These are phyloP conservation scores for Peronosclerospora sorghi DNA, from an alignment of 352 stramenopile genomes.

Conservation along the genomic window DNA sequence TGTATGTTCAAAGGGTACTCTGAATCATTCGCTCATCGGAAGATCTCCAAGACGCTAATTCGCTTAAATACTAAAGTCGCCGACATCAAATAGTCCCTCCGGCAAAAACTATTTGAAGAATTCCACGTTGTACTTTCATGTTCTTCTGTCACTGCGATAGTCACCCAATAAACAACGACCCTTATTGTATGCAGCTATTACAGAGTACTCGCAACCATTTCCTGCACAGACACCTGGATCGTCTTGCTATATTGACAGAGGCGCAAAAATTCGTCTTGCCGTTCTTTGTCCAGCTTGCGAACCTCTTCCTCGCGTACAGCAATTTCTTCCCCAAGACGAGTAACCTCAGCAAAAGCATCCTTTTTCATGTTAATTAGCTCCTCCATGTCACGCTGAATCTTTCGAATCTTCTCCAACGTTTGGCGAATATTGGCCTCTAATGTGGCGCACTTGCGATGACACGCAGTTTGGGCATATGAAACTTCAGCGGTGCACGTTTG, in stretches of 20 bases:
- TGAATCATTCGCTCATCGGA: too few relatives aligned
- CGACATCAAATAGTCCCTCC: too few relatives aligned
- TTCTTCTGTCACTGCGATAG: too few relatives aligned
- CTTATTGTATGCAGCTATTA: not conserved
- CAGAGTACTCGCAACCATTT: slow-evolving; percentile 13
- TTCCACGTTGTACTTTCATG: too few relatives aligned
- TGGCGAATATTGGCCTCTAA: slow-evolving; percentile 31
- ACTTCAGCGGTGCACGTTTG: slow-evolving; percentile 28
- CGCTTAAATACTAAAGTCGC: too few relatives aligned
- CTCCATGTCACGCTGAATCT: slow-evolving; percentile 40
- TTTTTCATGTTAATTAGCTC: slow-evolving; percentile 43
- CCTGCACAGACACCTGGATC: slow-evolving; percentile 30
- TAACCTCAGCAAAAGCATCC: slow-evolving; percentile 39
- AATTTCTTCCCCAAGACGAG: slow-evolving; percentile 39
- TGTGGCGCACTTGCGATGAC: slow-evolving; percentile 37
- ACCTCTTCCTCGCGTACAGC: slow-evolving; percentile 26
- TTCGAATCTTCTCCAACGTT: slow-evolving; percentile 21
- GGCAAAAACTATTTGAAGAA: too few relatives aligned
- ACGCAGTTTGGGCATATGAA: slow-evolving; percentile 29
- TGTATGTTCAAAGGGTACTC: too few relatives aligned
- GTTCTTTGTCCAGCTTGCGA: slow-evolving; percentile 30
- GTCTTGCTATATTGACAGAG: slow-evolving; percentile 44
- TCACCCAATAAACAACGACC: too few relatives aligned
- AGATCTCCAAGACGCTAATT: too few relatives aligned
- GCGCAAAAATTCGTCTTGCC: slow-evolving; percentile 31